These are phyloP conservation scores for Flaveria sonorensis DNA, from an alignment of 129 eudicot genomes.

Conservation along the genomic window DNA sequence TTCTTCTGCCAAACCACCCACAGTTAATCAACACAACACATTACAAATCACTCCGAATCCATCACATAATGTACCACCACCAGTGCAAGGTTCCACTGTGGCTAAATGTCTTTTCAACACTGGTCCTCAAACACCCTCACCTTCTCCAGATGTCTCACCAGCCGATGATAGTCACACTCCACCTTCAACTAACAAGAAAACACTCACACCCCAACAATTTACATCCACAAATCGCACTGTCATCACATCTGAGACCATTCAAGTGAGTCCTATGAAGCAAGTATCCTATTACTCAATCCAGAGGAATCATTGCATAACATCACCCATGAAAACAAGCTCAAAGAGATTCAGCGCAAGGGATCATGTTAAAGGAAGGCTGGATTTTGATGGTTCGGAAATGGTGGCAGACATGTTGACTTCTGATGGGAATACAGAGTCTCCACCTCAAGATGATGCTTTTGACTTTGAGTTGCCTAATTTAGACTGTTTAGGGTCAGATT, in stretches of 20 bases:
- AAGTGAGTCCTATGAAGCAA: conserved; percentile 82
- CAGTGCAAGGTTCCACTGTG: conserved; percentile 60
- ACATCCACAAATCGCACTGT: conserved; percentile 71
- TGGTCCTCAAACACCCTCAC: conserved; percentile 82
- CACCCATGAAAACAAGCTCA: conserved; percentile 60
- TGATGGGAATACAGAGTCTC: conserved; percentile 49
- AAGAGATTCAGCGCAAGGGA: conserved; percentile 54
- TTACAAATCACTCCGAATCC: conserved; percentile 32
- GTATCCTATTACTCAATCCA: conserved; percentile 61
- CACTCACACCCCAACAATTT: conserved; percentile 49
- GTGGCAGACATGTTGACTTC: conserved; percentile 39
- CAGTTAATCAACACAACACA: not conserved
- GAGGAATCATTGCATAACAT: conserved; percentile 68
- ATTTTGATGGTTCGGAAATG: conserved; percentile 64
- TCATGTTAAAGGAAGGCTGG: conserved; percentile 83
- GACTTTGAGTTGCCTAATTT: conserved; percentile 77
- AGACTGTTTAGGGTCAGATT: conserved; percentile 65
- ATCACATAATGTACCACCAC: conserved; percentile 29
- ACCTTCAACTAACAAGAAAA: conserved; percentile 40
- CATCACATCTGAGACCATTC: conserved; percentile 75
- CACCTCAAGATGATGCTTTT: conserved; percentile 57
- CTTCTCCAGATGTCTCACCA: conserved; percentile 69
- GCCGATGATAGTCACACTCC: conserved; percentile 48
- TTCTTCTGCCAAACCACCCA: conserved; percentile 33
- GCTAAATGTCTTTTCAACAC: conserved; percentile 80